phyloP scores from a whole-genome alignment of 2,329 filamentous ascomycete genomes.

The Cladobotryum mycophilum region DNA sequence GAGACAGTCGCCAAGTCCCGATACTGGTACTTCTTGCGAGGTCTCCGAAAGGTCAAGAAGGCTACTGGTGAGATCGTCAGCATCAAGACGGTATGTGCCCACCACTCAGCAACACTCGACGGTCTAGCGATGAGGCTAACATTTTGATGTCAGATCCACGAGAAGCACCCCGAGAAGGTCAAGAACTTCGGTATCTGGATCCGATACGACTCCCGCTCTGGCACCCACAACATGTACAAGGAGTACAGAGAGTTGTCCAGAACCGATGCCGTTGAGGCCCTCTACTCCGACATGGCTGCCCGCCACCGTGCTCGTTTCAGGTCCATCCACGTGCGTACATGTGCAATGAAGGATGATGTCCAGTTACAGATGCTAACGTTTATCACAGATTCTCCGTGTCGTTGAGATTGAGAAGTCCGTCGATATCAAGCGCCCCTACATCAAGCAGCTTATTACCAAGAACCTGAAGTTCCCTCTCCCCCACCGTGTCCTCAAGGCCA shows the following conservation, averaged over 20 bases:
- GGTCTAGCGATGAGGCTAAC: slow-evolving; percentile 8
- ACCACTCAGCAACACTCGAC: background rate
- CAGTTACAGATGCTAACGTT: no score
- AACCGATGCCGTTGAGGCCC: slow-evolving; percentile 87
- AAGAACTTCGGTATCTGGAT: slow-evolving; percentile 99
- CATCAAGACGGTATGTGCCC: slow-evolving; percentile 72
- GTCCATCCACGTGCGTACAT: slow-evolving; percentile 83
- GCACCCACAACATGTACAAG: slow-evolving; percentile 99
- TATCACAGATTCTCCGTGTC: slow-evolving; percentile 86
- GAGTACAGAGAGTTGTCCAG: slow-evolving; percentile 99
- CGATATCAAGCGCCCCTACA: slow-evolving; percentile 96
- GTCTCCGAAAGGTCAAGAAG: slow-evolving; percentile 99
- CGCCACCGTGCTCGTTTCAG: slow-evolving; percentile 95
- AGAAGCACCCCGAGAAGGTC: slow-evolving; percentile 99
- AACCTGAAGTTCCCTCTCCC: slow-evolving; percentile 96
- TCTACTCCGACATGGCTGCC: slow-evolving; percentile 99
- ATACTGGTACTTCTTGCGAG: slow-evolving; percentile 99
- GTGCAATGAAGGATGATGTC: background rate
- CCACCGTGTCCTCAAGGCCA: slow-evolving; percentile 82
- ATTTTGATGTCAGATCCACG: slow-evolving; percentile 62
- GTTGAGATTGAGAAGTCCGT: slow-evolving; percentile 93
- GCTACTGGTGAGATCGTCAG: slow-evolving; percentile 98
- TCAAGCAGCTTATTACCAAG: slow-evolving; percentile 97
- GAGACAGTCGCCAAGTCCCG: slow-evolving; percentile 97
- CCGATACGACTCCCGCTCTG: slow-evolving; percentile 98